Base-by-base conservation (phyloP, 108 stramenopile genomes). In the Nitzschia sp. region DNA sequence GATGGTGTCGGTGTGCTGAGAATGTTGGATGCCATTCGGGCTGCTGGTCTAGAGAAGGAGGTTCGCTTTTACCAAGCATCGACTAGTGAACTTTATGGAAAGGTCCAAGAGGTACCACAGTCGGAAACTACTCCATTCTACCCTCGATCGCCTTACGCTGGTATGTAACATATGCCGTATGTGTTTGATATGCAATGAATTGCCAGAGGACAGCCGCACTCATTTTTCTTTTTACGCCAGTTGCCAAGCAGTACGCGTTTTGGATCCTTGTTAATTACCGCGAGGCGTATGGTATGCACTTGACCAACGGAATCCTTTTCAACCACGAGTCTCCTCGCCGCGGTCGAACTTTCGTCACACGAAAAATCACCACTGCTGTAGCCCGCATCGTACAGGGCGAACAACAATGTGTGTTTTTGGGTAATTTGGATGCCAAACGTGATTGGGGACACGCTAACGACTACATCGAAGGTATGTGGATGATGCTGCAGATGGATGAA, bases 401-500 rank as follows among this genome's bases (percentile, higher is more conserved):
- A 70, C 91, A 97, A 58, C 92, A 97, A 75, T 81, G 73, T 53
- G 73, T 99, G 33, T 97, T 86, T 75, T 91, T 99, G 36, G 98
- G 98, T 52, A 99, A 99, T 83, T 82, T 98, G 71, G 97, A 99
- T 82, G 84, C 98, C 59, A 96, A 99, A 84, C 94, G 98, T 72
- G 98, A 99, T 86, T 99, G 98, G 98, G 98, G 98, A 56, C 97
- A 98, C 82, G 98, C 98, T 5, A 90, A 89, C 68, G 98, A 99
- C 78, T 99, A 99, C 79, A 90, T 99, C 30, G 89, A 96, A 78
- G 98, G 98, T 48, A 99, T 99, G 98, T 99, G 98, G 98, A 88
- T 84, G 78, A 99, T 99, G 97, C 77, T 98, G 47, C 98, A 99
- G 80, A 75, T 83, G 52, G 98, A 99, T 47, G 80, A 78, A 61